A percentile compares a stretch with the other conserved stretches of the same genome.
These are phyloP conservation scores for Dissophora globulifera DNA, from an alignment of 192 early-diverging fungal species.

Conservation along the genomic window DNA sequence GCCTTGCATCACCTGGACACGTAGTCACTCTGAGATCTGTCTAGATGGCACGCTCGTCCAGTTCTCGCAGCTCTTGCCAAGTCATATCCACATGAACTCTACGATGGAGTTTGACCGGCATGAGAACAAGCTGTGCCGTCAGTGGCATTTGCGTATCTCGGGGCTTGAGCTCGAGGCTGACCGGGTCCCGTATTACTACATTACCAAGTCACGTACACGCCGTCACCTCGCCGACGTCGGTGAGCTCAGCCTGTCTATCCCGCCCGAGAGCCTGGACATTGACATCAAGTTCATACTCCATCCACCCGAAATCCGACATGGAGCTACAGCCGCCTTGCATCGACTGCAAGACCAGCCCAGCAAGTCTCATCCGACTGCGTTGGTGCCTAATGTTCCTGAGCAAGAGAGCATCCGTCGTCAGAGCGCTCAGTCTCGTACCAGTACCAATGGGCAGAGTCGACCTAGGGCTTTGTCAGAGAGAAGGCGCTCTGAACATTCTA, in stretches of 20 bases:
- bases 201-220: neutral
- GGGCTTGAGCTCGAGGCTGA: constrained; percentile 21
- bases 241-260: constrained; percentile 15
- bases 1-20: constrained; percentile 26
- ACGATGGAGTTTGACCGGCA: constrained; percentile 16
- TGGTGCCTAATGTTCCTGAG: too few species aligned
- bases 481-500: neutral
- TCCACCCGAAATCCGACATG: neutral
- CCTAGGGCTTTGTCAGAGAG: neutral
- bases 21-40: constrained; percentile 8
- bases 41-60: constrained; percentile 20
- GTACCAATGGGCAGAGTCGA: neutral
- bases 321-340: neutral
- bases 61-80: constrained; percentile 27
- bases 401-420: neutral
- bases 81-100: constrained; percentile 21
- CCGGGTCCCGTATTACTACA: constrained; percentile 4
- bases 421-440: neutral
- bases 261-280: constrained; percentile 28
- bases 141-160: constrained; percentile 20
- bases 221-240: constrained; percentile 20
- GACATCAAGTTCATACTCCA: constrained; percentile 13
- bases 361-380: neutral
- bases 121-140: neutral
- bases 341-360: neutral